Conservation (phyloP, 2,329 filamentous ascomycete genomes). For the Boeremia lycopersici region DNA sequence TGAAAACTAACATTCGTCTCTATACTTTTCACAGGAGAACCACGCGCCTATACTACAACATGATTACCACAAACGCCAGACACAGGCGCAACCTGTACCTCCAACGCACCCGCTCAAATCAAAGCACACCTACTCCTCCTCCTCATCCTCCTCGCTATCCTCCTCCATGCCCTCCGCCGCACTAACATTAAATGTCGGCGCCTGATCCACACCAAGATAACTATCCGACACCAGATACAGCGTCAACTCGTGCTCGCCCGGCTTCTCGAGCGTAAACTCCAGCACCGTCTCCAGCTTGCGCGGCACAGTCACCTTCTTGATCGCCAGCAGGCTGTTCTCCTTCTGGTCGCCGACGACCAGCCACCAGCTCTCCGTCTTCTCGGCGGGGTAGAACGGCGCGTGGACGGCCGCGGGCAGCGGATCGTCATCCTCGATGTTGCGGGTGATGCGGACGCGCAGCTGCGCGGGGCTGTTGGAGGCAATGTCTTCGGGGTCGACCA, state of each 20-base stretch:
- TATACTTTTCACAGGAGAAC: too few species aligned
- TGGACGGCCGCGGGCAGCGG: constrained; percentile 84
- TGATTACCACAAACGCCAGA: not conserved
- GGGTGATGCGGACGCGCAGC: constrained; percentile 81
- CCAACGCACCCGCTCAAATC: not conserved
- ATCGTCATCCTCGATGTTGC: constrained; percentile 76
- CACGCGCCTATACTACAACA: too few species aligned
- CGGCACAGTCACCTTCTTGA: constrained; percentile 91
- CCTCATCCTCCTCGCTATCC: constrained; percentile 82
- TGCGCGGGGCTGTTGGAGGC: constrained; percentile 81
- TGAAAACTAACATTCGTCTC: too few species aligned
- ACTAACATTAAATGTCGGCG: constrained; percentile 82
- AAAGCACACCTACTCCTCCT: constrained; percentile 11
- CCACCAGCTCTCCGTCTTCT: constrained; percentile 99
- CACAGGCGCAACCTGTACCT: not conserved
- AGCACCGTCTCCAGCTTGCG: constrained; percentile 77
- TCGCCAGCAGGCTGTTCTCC: constrained; percentile 83
- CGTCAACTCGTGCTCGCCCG: constrained; percentile 86
- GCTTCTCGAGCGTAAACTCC: constrained; percentile 84
- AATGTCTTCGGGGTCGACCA: constrained; percentile 80
- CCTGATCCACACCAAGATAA: constrained; percentile 96
- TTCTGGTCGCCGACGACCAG: constrained; percentile 92
- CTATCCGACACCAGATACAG: constrained; percentile 96
- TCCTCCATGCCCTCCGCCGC: constrained; percentile 95
- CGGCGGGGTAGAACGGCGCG: constrained; percentile 88